A percentile compares a stretch with the other conserved stretches of the same genome.
These are phyloP conservation scores for Coniochaeta hoffmannii DNA, from an alignment of 2,329 filamentous ascomycete species.

Conservation along the genomic window DNA sequence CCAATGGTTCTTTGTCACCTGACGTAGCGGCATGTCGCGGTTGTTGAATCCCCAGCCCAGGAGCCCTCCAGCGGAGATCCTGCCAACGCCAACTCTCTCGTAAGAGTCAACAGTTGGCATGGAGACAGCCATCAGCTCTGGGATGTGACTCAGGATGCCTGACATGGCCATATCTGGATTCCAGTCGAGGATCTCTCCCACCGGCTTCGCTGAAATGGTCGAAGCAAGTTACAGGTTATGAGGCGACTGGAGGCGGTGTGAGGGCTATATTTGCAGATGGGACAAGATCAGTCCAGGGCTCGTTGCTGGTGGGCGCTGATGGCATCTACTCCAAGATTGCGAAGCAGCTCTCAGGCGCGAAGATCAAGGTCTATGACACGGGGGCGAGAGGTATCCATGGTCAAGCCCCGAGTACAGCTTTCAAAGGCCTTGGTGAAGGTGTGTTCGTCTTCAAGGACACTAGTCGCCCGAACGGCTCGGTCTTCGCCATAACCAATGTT, in stretches of 20 bases:
- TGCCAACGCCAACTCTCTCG: too few relatives aligned
- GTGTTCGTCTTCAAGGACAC: slow-evolving; percentile 50
- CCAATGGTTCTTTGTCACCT: too few relatives aligned
- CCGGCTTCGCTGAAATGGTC: too few relatives aligned
- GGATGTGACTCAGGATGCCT: too few relatives aligned
- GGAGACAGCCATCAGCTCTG: too few relatives aligned
- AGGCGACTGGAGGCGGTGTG: slow-evolving; percentile 46
- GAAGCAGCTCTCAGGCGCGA: slow-evolving; percentile 49
- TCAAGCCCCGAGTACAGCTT: slow-evolving; percentile 54
- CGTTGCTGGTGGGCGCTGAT: slow-evolving; percentile 53
- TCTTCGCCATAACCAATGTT: slow-evolving; percentile 58
- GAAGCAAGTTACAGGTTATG: slow-evolving; percentile 50
- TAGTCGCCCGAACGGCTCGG: slow-evolving; percentile 32
- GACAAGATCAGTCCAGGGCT: slow-evolving; percentile 48
- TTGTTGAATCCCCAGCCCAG: too few relatives aligned
- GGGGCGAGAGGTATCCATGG: slow-evolving; percentile 59
- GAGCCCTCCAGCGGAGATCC: too few relatives aligned
- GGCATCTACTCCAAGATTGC: slow-evolving; percentile 55
- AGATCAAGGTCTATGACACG: slow-evolving; percentile 54
- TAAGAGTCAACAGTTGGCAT: too few relatives aligned
- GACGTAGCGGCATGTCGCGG: too few relatives aligned
- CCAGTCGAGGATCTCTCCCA: too few relatives aligned
- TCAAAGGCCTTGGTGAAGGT: slow-evolving; percentile 54
- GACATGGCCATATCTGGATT: too few relatives aligned
- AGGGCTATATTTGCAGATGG: slow-evolving; percentile 53